A percentile compares a stretch with the other conserved stretches of the same genome.
Evolutionary conservation across 805 yeast species (phyloP).

Genomic region (Clavispora phyllophila): DNA sequence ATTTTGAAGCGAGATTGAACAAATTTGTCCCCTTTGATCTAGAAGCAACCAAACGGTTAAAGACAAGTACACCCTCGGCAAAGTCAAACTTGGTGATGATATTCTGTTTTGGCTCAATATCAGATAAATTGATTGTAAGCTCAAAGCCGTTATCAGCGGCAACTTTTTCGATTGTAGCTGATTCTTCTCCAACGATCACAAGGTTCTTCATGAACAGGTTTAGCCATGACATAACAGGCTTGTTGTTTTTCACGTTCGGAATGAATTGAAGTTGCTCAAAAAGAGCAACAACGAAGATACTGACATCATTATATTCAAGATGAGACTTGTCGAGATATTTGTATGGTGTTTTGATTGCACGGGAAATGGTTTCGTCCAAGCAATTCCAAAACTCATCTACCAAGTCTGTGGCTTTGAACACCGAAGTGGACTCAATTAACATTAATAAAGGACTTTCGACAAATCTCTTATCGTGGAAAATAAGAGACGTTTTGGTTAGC

Average conservation of each 20-base stretch:
- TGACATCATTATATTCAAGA: constrained; percentile 22
- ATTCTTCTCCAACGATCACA: constrained; percentile 57
- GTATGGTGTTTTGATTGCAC: constrained; percentile 73
- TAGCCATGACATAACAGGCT: constrained; percentile 43
- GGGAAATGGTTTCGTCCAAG: constrained; percentile 69
- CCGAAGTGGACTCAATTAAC: constrained; percentile 41
- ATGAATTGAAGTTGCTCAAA: constrained; percentile 69
- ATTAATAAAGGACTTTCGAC: constrained; percentile 53
- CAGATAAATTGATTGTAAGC: constrained; percentile 1
- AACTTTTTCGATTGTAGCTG: constrained; percentile 17
- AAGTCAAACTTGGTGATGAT: constrained; percentile 42
- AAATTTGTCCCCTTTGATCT: constrained; percentile 19
- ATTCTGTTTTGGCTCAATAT: constrained; percentile 2
- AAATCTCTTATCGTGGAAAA: constrained; percentile 21
- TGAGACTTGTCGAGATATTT: constrained; percentile 65
- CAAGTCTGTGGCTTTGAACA: constrained; percentile 5
- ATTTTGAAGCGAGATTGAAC: constrained; percentile 36
- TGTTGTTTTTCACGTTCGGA: constrained; percentile 17
- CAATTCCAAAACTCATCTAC: constrained; percentile 49
- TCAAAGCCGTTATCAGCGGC: constrained; percentile 6
- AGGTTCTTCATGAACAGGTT: constrained; percentile 42
- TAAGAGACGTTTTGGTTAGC: constrained; percentile 10
- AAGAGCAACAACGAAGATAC: constrained; percentile 33
- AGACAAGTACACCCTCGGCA: constrained; percentile 39
- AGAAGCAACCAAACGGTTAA: constrained; percentile 26